Conservation (phyloP, 1,284 basidiomycete genomes). For the Marasmius oreades region DNA sequence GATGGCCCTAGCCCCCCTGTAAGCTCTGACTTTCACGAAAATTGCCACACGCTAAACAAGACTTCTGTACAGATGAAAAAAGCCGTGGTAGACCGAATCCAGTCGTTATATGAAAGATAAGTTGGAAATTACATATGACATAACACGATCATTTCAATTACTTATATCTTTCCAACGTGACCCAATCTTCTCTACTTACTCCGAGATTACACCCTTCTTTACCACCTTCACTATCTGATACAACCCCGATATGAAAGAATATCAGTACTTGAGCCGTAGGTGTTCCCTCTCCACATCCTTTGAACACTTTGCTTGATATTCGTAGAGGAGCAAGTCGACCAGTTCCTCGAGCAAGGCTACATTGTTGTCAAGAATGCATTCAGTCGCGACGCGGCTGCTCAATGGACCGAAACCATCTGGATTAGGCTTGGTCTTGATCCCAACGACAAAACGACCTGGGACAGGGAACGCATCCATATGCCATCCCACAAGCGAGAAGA, state of each 20-base stretch:
- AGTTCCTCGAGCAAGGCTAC: constrained; percentile 55
- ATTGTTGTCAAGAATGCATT: constrained; percentile 53
- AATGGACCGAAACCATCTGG: constrained; percentile 50
- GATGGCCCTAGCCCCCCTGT: constrained; percentile 70
- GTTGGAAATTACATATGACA: no score
- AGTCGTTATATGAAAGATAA: constrained; percentile 25
- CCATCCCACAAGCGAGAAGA: constrained; percentile 43
- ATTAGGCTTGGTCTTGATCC: constrained; percentile 49
- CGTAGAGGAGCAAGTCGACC: constrained; percentile 43
- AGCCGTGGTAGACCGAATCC: constrained; percentile 28
- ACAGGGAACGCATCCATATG: constrained; percentile 53
- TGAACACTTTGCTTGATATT: neutral
- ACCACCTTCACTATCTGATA: no score
- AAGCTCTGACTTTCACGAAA: constrained; percentile 24
- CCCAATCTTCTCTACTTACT: neutral
- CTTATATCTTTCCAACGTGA: neutral
- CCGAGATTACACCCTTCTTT: neutral
- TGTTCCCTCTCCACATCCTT: neutral
- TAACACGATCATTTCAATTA: neutral
- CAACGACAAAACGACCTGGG: constrained; percentile 51
- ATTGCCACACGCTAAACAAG: constrained; percentile 3
- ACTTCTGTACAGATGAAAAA: constrained; percentile 40
- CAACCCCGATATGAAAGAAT: constrained; percentile 1
- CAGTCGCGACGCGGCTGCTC: constrained; percentile 43
- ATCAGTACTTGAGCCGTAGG: constrained; percentile 12